phyloP scores from a whole-genome alignment of 129 eudicot genomes.

The Saposhnikovia divaricata region DNA sequence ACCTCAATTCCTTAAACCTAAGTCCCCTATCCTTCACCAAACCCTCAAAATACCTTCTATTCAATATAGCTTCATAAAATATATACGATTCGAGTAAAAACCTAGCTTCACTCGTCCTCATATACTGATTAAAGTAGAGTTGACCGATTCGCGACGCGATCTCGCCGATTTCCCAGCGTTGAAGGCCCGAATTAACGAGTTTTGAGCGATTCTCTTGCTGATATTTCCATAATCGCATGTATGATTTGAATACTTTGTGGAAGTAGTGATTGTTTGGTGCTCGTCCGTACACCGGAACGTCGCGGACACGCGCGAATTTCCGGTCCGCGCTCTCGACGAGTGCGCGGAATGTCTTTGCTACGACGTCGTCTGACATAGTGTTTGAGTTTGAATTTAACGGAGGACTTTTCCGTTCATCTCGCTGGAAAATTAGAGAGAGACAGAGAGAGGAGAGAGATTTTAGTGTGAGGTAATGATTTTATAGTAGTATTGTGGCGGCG shows the following conservation, averaged over 20 bases:
- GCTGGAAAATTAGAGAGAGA: not conserved
- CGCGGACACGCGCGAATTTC: constrained; percentile 75
- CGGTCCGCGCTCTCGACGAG: constrained; percentile 62
- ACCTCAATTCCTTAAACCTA: constrained; percentile 94
- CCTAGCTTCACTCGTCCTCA: constrained; percentile 88
- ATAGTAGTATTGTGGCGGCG: constrained; percentile 5
- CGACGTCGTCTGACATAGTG: constrained; percentile 37
- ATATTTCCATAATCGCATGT: constrained; percentile 74
- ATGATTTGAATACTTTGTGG: constrained; percentile 80
- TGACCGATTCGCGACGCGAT: constrained; percentile 97
- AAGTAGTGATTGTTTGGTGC: constrained; percentile 44
- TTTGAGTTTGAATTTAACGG: not conserved
- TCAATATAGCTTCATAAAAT: constrained; percentile 75
- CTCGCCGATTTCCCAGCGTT: constrained; percentile 96
- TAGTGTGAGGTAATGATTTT: not conserved
- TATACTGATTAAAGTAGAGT: constrained; percentile 77
- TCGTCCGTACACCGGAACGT: constrained; percentile 51
- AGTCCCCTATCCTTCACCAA: constrained; percentile 57
- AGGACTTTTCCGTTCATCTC: not conserved
- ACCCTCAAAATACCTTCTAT: constrained; percentile 64
- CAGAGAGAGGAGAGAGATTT: not conserved
- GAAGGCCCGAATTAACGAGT: constrained; percentile 63
- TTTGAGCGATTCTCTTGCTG: constrained; percentile 67
- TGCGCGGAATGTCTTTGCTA: constrained; percentile 47
- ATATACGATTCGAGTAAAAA: constrained; percentile 72